phyloP scores from a whole-genome alignment of 306 rosid species.

The Cyamopsis tetragonoloba region DNA sequence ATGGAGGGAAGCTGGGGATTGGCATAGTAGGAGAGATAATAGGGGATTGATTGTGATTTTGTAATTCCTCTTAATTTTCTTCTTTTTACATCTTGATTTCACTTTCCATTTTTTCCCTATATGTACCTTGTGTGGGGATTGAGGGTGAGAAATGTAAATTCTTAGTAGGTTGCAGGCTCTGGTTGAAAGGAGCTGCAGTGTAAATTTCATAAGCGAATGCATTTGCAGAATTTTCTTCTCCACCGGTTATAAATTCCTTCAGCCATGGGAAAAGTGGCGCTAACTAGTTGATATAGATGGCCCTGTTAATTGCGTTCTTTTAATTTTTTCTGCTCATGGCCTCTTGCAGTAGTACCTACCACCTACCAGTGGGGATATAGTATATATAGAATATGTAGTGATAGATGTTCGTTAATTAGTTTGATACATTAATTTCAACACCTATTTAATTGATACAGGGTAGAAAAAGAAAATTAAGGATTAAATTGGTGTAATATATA shows the following conservation, averaged over 20 bases:
- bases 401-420: too few species aligned
- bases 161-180: constrained; percentile 64
- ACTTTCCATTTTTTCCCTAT: constrained; percentile 65
- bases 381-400: too few species aligned
- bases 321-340: not conserved
- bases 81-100: constrained; percentile 40
- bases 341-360: not conserved
- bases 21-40: constrained; percentile 60
- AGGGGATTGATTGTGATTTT: constrained; percentile 71
- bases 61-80: constrained; percentile 22
- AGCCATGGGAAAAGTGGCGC: constrained; percentile 25
- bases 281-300: constrained; percentile 23
- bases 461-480: too few species aligned
- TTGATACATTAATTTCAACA: too few species aligned
- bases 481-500: too few species aligned
- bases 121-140: constrained; percentile 76
- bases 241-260: constrained; percentile 31
- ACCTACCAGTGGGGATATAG: too few species aligned
- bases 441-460: too few species aligned
- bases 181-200: constrained; percentile 64
- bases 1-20: constrained; percentile 43
- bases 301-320: not conserved
- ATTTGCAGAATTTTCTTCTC: constrained; percentile 42
- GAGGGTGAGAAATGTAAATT: constrained; percentile 91
- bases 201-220: constrained; percentile 67